These are phyloP conservation scores for Trichosanthes cucumerina DNA, from an alignment of 306 rosid genomes.

Conservation along the genomic window DNA sequence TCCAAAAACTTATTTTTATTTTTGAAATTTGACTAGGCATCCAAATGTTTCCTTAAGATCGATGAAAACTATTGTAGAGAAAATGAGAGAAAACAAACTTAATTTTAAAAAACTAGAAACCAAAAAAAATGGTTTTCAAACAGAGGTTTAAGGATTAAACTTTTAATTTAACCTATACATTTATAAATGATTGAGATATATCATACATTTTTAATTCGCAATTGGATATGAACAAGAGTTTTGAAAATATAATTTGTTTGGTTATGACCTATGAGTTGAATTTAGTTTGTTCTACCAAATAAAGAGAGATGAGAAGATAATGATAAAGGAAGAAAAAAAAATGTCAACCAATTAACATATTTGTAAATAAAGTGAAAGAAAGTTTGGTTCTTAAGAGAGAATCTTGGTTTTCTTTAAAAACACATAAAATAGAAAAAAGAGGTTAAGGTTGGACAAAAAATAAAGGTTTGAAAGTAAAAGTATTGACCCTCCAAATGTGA, in stretches of 20 bases:
- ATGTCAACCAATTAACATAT: background rate
- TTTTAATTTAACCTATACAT: too few species aligned
- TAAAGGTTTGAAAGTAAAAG: background rate
- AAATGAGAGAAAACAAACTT: too few species aligned
- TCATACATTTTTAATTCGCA: too few species aligned
- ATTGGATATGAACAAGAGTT: background rate
- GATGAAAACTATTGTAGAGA: too few species aligned
- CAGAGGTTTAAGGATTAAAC: too few species aligned
- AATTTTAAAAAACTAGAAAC: too few species aligned
- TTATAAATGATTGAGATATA: too few species aligned
- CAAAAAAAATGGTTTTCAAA: too few species aligned
- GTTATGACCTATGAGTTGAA: too few species aligned
- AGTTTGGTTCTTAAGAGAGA: background rate
- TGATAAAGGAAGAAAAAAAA: background rate
- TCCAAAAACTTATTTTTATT: too few species aligned
- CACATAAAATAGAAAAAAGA: background rate
- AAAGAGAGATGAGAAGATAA: background rate
- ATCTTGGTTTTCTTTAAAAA: background rate
- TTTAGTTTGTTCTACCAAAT: background rate
- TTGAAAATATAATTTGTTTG: background rate
- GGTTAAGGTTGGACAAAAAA: background rate
- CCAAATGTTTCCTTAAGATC: too few species aligned
- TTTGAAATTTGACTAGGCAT: too few species aligned
- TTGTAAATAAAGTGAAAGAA: background rate
- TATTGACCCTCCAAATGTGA: background rate